Evolutionary conservation across 257 asterid genomes (phyloP).

Genomic region (Voacanga thouarsii): DNA sequence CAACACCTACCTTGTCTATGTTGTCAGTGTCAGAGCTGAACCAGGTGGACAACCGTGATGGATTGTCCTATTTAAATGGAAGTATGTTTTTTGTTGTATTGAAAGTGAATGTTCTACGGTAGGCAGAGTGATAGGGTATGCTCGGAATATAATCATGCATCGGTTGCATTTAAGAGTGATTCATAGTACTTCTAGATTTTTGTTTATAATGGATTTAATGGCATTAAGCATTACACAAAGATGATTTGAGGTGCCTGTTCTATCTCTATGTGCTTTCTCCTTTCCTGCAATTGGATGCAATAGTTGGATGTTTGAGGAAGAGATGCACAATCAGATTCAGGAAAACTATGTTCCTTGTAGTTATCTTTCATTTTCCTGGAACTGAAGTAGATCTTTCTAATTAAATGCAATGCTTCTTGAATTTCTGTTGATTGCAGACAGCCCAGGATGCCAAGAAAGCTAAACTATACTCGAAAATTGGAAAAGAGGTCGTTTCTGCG

Average conservation of each 20-base stretch:
- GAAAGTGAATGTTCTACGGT: neutral
- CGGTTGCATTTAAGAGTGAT: neutral
- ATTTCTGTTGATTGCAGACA: slow-evolving; percentile 46
- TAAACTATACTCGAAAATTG: slow-evolving; percentile 69
- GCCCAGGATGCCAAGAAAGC: slow-evolving; percentile 78
- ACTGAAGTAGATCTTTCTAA: slow-evolving; percentile 1
- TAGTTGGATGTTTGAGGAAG: neutral
- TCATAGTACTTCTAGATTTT: neutral
- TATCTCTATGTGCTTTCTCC: neutral
- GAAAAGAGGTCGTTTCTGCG: slow-evolving; percentile 95
- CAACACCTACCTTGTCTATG: neutral
- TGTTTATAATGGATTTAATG: neutral
- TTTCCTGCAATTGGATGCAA: neutral
- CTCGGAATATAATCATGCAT: neutral
- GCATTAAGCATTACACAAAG: neutral
- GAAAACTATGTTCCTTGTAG: neutral
- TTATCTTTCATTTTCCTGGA: neutral
- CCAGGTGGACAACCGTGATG: neutral
- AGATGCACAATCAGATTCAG: neutral
- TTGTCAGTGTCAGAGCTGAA: neutral
- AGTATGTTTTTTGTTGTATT: neutral
- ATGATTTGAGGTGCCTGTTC: neutral
- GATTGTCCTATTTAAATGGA: neutral
- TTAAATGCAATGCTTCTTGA: slow-evolving; percentile 16
- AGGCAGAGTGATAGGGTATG: neutral